Evolutionary conservation across 2,329 filamentous ascomycete species (phyloP), one percentile per base, ranked within the genome.

Genomic region (Leptosphaerulina australis): DNA sequence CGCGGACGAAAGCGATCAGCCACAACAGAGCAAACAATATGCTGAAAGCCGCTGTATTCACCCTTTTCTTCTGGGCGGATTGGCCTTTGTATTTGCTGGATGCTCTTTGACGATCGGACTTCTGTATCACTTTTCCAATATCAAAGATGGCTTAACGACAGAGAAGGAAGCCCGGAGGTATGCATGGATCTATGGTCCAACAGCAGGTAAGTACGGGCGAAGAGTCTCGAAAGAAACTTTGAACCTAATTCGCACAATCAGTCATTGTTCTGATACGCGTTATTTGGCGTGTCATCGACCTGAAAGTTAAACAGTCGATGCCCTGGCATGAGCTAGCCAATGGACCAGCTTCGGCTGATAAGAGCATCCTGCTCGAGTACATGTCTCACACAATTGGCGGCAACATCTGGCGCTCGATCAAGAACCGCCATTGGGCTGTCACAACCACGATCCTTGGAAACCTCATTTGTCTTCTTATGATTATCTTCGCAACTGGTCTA

Each of bases 341-440:
- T 25, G 40, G 40, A 15, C 40, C 40, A 1, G 20, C 41, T 12
- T 15, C 30, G 7, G 41, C 41, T 3, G 25, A 36, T 4, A 35
- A 30, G 17, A 44, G 30, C n/a, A 28, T 44, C 12, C 14, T 36
- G 22, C 30, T 44, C 14, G 41, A 44, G 31, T 44, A 44, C 25
- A 10, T 44, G 18, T 44, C 41, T 8, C 31, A n/a, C 20, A 15
- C 41, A 2, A 17, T 29, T 6, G 4, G 36, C 31, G 20, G 20
- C 21, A 36, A 35, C 21, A 29, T 36, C 4, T 44, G 31, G 41
- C 30, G 15, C 11, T 44, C 41, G 14, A 25, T 35, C 17, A 25
- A 25, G 31, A 26, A 29, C 15, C 30, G 11, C 3, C 41, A 44
- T 20, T 44, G 41, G 31, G 30, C 41, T 26, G 41, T 30, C 12